Percentiles rank a stretch among this genome's conserved stretches.
Conservation (phyloP, 768 basidiomycete species). For the Crucibulum laeve region DNA sequence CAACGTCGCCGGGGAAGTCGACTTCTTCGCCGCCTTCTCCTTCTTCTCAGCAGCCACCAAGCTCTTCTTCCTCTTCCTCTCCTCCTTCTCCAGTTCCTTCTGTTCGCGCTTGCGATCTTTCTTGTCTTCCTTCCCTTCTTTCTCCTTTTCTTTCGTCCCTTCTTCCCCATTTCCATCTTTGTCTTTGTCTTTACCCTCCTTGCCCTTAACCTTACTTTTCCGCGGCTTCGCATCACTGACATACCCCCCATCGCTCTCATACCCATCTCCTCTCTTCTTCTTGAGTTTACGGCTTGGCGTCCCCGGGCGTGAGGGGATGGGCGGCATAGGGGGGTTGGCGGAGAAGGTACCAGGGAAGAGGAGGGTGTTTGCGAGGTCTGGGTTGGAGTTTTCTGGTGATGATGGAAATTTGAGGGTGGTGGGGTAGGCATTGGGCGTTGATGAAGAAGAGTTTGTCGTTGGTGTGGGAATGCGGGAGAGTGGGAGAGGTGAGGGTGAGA, state of each 20-base stretch:
- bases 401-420: too few species aligned
- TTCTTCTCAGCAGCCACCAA: conserved; percentile 16
- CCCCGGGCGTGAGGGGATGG: background rate
- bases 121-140: conserved; percentile 20
- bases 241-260: conserved; percentile 52
- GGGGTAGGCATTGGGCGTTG: too few species aligned
- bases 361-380: background rate
- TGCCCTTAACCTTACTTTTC: conserved; percentile 21
- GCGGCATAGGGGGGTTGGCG: background rate
- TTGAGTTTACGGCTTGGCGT: conserved; percentile 23
- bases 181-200: conserved; percentile 15
- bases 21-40: conserved; percentile 14
- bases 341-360: background rate
- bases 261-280: conserved; percentile 42
- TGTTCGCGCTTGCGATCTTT: conserved; percentile 21
- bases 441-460: too few species aligned
- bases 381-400: background rate
- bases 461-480: conserved; percentile 4
- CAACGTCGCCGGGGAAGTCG: conserved; percentile 7
- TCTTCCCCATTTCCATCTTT: conserved; percentile 13
- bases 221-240: conserved; percentile 45
- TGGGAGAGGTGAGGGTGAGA: conserved; percentile 8
- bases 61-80: conserved; percentile 30
- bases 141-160: conserved; percentile 7
- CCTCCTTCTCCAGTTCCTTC: conserved; percentile 22